Evolutionary conservation across 2,329 filamentous ascomycete genomes (phyloP), one percentile per base, ranked within the genome.

Genomic region (Fusarium ramigenum): DNA sequence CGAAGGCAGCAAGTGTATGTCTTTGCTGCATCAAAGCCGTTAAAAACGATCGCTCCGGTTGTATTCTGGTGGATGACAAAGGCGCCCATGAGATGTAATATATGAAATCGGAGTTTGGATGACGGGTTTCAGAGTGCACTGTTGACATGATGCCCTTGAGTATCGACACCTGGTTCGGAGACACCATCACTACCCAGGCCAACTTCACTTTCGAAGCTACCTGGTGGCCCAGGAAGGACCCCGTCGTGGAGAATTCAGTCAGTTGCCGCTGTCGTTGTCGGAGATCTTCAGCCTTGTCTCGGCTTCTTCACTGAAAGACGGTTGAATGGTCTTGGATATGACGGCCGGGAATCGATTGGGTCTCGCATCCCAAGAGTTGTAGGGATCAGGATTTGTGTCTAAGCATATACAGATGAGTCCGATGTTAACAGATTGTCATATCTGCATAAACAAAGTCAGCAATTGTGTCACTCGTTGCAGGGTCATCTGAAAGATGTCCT

Each of bases 41-140:
- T 4, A 30, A 3, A 7, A 12, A 49, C 2, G 15, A n/a, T n/a
- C 15, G 4, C 2, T 11, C 28, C 46, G 3, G 9, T 32, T n/a
- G 18, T 10, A 0, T 12, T n/a, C 21, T n/a, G 21, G 46, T n/a
- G 21, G 5, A 7, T 7, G 21, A 12, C 0, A 3, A 12, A n/a
- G 28, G 28, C 9, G 14, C 10, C 7, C 3, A 2, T 12, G 28
- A 18, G 15, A 5, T n/a, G 15, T 12, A 10, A 19, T 4, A 9
- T 5, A 15, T 15, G 5, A 4, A 5, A 21, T 6, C 1, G 28
- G 32, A 32, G 5, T 18, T 32, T 49, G 25, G 15, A n/a, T 12
- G 1, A 32, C n/a, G 9, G 4, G 21, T 2, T 2, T n/a, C 11
- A 0, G 9, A 12, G 10, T n/a, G 0, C 1, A 9, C 7, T 8